Evolutionary conservation across 1,284 basidiomycete species (phyloP), one percentile per base, ranked within the genome.

Genomic region (Mycosarcoma maydis): DNA sequence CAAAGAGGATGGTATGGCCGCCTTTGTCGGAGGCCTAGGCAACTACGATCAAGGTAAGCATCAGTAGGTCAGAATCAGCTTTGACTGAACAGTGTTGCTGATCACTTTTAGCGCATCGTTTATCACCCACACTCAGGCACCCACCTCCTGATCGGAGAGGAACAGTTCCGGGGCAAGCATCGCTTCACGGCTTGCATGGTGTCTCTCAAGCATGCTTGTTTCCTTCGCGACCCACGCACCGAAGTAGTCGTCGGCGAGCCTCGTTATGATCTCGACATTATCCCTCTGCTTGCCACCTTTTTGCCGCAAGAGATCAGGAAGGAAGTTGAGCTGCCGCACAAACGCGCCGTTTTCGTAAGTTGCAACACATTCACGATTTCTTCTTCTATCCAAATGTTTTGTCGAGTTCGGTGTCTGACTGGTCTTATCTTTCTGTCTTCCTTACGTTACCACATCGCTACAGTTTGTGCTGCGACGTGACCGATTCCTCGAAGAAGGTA

Each of bases 21-120:
- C 72, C 3, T 68, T 73, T 37, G 69, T 76, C 40, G 66, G 62
- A 10, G 66, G 61, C 8, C 61, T 83, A 3, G 83, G 83, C 10
- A 84, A 86, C 19, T 87, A 85, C 80, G 87, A 88, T 53, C 82
- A 86, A 33, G 86, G 69, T 23, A 76, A 85, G 9, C 85, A 86
- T 59, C 82, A n/a, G n/a, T n/a, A n/a, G n/a, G n/a, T n/a, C n/a
- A n/a, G n/a, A n/a, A n/a, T n/a, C n/a, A n/a, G n/a, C n/a, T n/a
- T n/a, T n/a, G n/a, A n/a, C n/a, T n/a, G n/a, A n/a, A n/a, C n/a
- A n/a, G n/a, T n/a, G n/a, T n/a, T n/a, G n/a, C n/a, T n/a, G n/a
- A n/a, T n/a, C n/a, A n/a, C n/a, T n/a, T n/a, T n/a, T n/a, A n/a
- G n/a, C n/a, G n/a, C n/a, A n/a, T n/a, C n/a, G n/a, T n/a, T n/a